Evolutionary conservation across 441 rosid genomes (phyloP).

Genomic region (Populus tomentosa): DNA sequence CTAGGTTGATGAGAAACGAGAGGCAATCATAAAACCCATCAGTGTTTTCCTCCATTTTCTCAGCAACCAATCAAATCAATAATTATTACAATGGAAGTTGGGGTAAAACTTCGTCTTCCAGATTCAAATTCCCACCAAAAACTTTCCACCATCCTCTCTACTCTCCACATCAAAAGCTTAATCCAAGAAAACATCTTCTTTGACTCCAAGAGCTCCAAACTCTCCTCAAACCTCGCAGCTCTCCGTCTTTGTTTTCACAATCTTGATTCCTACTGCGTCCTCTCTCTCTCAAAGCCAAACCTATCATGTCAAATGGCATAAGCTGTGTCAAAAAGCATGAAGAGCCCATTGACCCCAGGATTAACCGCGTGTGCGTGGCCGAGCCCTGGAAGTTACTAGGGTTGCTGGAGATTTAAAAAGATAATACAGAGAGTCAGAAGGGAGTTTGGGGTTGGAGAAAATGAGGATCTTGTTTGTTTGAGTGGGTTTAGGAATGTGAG

Average conservation of each 20-base stretch:
- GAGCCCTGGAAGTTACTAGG: slow-evolving; percentile 35
- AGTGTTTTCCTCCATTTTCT: not conserved
- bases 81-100: slow-evolving; percentile 42
- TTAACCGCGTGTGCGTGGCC: slow-evolving; percentile 39
- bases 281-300: slow-evolving; percentile 51
- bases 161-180: slow-evolving; percentile 39
- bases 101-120: slow-evolving; percentile 53
- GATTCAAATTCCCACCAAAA: slow-evolving; percentile 38
- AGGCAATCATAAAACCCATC: not conserved
- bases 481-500: slow-evolving; percentile 84
- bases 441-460: slow-evolving; percentile 50
- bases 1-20: not conserved
- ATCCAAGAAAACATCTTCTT: slow-evolving; percentile 63
- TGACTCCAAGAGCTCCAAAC: slow-evolving; percentile 40
- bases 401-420: slow-evolving; percentile 30
- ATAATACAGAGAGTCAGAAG: slow-evolving; percentile 53
- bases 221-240: slow-evolving; percentile 40
- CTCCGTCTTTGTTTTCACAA: slow-evolving; percentile 70
- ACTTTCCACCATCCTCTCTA: slow-evolving; percentile 42
- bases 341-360: slow-evolving; percentile 48
- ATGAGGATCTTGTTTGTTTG: slow-evolving; percentile 48
- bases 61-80: not conserved
- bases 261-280: slow-evolving; percentile 38
- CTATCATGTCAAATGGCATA: slow-evolving; percentile 44
- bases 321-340: slow-evolving; percentile 84